phyloP scores from a whole-genome alignment of 176 grass and related monocot species.

The Aechmea fasciata region DNA sequence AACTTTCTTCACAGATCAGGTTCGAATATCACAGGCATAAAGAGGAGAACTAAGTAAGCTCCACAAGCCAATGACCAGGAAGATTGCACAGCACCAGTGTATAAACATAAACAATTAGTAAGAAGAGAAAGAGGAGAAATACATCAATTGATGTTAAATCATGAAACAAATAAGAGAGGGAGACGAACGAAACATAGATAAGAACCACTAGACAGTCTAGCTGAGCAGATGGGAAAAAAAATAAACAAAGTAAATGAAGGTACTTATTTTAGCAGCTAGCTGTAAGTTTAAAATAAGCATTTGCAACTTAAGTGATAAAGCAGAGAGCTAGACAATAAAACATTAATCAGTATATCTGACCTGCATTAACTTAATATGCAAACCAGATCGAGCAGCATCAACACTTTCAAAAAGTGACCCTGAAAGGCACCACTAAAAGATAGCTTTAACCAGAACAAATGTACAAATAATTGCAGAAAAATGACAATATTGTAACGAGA shows the following conservation, averaged over 20 bases:
- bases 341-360: constrained; percentile 25
- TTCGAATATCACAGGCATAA: too few species aligned
- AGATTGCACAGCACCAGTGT: too few species aligned
- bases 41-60: too few species aligned
- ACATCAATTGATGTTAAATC: background rate
- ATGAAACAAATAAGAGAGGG: background rate
- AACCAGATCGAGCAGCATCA: constrained; percentile 42
- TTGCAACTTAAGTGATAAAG: background rate
- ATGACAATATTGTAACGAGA: constrained; percentile 2
- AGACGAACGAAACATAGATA: background rate
- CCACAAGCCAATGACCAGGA: too few species aligned
- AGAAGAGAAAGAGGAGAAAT: background rate
- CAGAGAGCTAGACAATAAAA: background rate
- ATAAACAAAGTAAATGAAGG: background rate
- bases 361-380: constrained; percentile 93
- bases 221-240: background rate
- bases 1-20: background rate
- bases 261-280: background rate
- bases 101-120: too few species aligned
- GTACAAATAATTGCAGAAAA: constrained; percentile 8
- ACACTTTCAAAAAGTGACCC: constrained; percentile 69
- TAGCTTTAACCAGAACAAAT: background rate
- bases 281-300: background rate
- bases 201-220: background rate
- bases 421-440: constrained; percentile 14